A percentile compares a stretch with the other conserved stretches of the same genome.
Evolutionary conservation across 768 basidiomycete species (phyloP).

Genomic region (Pleurotus giganteus): DNA sequence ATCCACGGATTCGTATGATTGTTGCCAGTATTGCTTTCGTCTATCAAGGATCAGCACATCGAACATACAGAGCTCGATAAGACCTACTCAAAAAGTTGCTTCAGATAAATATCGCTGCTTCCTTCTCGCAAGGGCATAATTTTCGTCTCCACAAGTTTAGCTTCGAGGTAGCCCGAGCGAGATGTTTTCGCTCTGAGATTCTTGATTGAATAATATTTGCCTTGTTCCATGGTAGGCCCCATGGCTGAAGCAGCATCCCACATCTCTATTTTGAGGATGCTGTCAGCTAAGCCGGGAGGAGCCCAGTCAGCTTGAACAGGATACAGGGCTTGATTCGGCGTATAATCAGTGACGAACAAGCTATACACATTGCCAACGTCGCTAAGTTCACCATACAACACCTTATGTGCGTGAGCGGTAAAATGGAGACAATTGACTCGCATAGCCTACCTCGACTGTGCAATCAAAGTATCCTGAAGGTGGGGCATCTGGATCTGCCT

Average conservation of each 20-base stretch:
- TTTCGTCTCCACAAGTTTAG: constrained; percentile 41
- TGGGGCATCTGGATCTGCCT: constrained; percentile 40
- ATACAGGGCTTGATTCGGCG: constrained; percentile 33
- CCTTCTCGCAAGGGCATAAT: constrained; percentile 47
- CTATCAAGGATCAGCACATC: constrained; percentile 28
- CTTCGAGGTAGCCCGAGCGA: constrained; percentile 44
- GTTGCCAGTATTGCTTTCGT: constrained; percentile 47
- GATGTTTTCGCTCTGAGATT: constrained; percentile 48
- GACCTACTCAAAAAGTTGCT: constrained; percentile 51
- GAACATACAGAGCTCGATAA: not conserved
- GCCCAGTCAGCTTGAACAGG: constrained; percentile 45
- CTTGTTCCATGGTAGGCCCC: constrained; percentile 42
- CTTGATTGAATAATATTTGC: constrained; percentile 49
- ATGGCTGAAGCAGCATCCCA: constrained; percentile 50
- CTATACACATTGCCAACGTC: constrained; percentile 34
- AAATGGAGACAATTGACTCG: not conserved
- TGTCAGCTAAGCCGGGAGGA: constrained; percentile 38
- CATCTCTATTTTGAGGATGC: constrained; percentile 53
- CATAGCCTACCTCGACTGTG: constrained; percentile 50
- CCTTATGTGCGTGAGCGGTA: constrained; percentile 29
- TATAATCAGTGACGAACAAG: constrained; percentile 70
- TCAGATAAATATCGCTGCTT: constrained; percentile 34
- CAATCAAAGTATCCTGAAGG: constrained; percentile 60
- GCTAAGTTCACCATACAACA: constrained; percentile 42
- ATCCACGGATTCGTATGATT: constrained; percentile 11